Conservation (phyloP, 2,329 filamentous ascomycete species). For the Geosmithia flava region DNA sequence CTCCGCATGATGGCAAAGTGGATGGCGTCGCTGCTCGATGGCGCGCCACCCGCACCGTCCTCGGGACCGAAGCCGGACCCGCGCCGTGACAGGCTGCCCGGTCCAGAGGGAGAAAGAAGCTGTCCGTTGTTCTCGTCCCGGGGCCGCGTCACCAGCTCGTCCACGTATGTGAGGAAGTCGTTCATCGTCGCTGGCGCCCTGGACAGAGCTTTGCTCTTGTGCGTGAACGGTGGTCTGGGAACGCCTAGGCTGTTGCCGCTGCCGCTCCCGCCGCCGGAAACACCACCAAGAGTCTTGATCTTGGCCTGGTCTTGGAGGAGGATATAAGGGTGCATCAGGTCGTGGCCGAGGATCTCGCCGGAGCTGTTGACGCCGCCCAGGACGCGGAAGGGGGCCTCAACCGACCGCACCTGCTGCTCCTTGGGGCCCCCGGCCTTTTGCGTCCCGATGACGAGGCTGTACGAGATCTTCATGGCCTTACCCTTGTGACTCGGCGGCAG, state of each 20-base stretch:
- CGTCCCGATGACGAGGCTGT: conserved; percentile 83
- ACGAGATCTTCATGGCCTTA: conserved; percentile 86
- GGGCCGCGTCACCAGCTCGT: conserved; percentile 55
- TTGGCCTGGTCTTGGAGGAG: conserved; percentile 73
- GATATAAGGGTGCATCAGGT: conserved; percentile 89
- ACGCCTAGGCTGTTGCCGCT: conserved; percentile 2
- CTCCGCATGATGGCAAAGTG: conserved; percentile 82
- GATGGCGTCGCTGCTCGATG: conserved; percentile 65
- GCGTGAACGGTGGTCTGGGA: conserved; percentile 5
- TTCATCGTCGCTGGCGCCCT: conserved; percentile 32
- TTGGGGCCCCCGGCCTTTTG: conserved; percentile 69
- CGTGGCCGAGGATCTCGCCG: conserved; percentile 82
- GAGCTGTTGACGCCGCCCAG: conserved; percentile 84
- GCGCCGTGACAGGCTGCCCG: conserved; percentile 35
- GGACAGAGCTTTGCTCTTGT: conserved; percentile 13
- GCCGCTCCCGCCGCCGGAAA: conserved; percentile 13
- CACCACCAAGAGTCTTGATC: conserved; percentile 25
- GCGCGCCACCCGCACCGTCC: background rate
- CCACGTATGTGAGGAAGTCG: conserved; percentile 67
- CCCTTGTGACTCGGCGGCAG: conserved; percentile 87
- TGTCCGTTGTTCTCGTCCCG: conserved; percentile 41
- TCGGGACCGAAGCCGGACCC: background rate
- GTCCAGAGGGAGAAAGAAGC: conserved; percentile 61
- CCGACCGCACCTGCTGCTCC: conserved; percentile 76
- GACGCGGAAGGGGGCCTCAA: conserved; percentile 86